Evolutionary conservation across 495 filamentous ascomycete species (phyloP), one percentile per base, ranked within the genome.

Genomic region (Astrothelium macrocarpum): DNA sequence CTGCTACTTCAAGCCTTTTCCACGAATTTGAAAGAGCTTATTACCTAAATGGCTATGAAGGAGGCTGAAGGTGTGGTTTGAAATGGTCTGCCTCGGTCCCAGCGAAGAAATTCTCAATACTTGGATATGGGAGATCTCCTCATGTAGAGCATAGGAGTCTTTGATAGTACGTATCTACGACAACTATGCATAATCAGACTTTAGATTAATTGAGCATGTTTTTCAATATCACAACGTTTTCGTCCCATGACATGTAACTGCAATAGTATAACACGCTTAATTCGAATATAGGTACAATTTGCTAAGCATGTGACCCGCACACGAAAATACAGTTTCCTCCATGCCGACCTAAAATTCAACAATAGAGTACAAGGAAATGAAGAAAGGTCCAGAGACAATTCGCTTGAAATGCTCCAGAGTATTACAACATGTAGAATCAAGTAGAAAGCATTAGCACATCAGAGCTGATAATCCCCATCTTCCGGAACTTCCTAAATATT

Each of bases 381-480:
- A 29, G 29, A 56, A 4, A 20, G 9, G 29, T 56, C 49, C 16
- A 56, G 49, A 56, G 49, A 26, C 49, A 29, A 4, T 28, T 56
- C 49, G 20, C 25, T 56, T 25, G 49, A 56, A 16, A 9, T 9
- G 49, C 49, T 29, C 25, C 49, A 56, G 25, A 56, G 16, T 56
- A 56, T 56, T 56, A 56, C 26, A 56, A 56, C 49, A 29, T 28
- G 4, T 56, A 56, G 16, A 7, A 28, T 29, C 12, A 29, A 56
- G n/a, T n/a, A n/a, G n/a, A 56, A 56, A 56, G 49, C 49, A 56
- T 56, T 56, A 56, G 10, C 49, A 56, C 49, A 56, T 56, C 49
- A 56, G 43, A 56, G 23, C 49, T 5, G n/a, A 26, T 10, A 29
- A 28, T 2, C 25, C 49, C 25, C 20, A 25, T 29, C 20, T 11